Evolutionary conservation across 148 eudicot species (phyloP).

Genomic region (Spergularia marina): DNA sequence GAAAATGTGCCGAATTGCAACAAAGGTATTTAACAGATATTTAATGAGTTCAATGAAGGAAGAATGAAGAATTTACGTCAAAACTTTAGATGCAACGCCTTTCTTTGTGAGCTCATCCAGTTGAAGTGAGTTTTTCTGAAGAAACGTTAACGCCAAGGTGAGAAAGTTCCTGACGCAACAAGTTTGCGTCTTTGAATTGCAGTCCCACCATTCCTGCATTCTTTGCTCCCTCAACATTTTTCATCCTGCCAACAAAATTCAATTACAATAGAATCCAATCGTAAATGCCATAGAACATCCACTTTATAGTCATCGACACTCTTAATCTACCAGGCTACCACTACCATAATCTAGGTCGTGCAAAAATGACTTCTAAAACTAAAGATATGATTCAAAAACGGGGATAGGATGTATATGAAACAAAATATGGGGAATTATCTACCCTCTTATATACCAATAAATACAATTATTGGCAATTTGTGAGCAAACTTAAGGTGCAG

Average conservation of each 20-base stretch:
- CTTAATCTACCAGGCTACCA: too few relatives aligned
- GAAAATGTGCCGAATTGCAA: conserved; percentile 1
- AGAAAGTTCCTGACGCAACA: conserved; percentile 52
- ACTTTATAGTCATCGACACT: not conserved
- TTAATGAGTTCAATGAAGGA: conserved; percentile 1
- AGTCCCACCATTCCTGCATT: conserved; percentile 68
- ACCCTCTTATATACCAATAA: too few relatives aligned
- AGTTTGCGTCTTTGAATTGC: conserved; percentile 61
- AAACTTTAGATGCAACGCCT: not conserved
- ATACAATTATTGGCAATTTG: too few relatives aligned
- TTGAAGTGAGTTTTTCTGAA: conserved; percentile 18
- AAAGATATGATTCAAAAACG: too few relatives aligned
- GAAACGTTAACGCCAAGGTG: conserved; percentile 45
- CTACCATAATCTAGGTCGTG: too few relatives aligned
- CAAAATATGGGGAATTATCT: too few relatives aligned
- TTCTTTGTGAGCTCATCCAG: conserved; percentile 14
- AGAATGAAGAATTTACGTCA: conserved; percentile 10
- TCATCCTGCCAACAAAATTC: conserved; percentile 41
- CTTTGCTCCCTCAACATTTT: conserved; percentile 75
- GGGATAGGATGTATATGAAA: too few relatives aligned
- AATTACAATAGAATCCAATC: not conserved
- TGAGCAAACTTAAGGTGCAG: not conserved
- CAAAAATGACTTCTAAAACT: too few relatives aligned
- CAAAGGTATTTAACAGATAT: not conserved
- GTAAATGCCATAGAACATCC: not conserved